Base-by-base conservation (phyloP, 257 asterid genomes). In the Primulina eburnea region DNA sequence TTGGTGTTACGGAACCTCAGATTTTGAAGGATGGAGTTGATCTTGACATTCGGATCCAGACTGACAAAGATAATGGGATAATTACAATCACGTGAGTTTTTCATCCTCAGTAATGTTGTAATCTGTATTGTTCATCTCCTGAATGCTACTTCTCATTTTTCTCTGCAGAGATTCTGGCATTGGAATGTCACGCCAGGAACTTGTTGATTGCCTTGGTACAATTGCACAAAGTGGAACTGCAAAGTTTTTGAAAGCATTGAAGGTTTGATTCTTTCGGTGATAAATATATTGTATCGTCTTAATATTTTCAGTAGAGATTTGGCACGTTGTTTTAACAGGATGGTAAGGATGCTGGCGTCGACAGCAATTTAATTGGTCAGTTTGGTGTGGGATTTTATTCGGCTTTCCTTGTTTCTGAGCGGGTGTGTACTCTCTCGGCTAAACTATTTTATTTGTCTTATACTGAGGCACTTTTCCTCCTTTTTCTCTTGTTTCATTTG, bases 211-310 rank as follows among this genome's bases (percentile, higher is more conserved):
- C 75, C 97, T 94, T 78, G 99, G 99, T 64, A 94, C 99, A 30
- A 94, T 94, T 10, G 99, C 99, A 60, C 97, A 94, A 73, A 94
- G 99, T 88, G 99, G 99, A 73, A 94, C 99, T 67, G 97, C 99
- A 10, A 94, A 94, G 81, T 94, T 94, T 77, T 79, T 94, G 40
- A 89, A 89, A 82, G 91, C 97, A 60, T 71, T 91, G 75, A 94
- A 91, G 99, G 99, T 91, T 59, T 9, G 26, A 55, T 70, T 37
- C 21, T 21, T 68, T 68, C 65, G 68, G 34, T 35, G 63, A 47
- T 80, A 10, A 68, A 63, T 8, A 64, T 11, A 28, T 37, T 75
- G 11, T 67, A 17, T 65, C 62, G 65, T 77, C 34, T 59, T 50
- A 29, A 62, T 24, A 20, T 47, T 32, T 71, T 26, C 56, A 30